Evolutionary conservation across 768 basidiomycete species (phyloP).

Genomic region (Sarcomyxa edulis): DNA sequence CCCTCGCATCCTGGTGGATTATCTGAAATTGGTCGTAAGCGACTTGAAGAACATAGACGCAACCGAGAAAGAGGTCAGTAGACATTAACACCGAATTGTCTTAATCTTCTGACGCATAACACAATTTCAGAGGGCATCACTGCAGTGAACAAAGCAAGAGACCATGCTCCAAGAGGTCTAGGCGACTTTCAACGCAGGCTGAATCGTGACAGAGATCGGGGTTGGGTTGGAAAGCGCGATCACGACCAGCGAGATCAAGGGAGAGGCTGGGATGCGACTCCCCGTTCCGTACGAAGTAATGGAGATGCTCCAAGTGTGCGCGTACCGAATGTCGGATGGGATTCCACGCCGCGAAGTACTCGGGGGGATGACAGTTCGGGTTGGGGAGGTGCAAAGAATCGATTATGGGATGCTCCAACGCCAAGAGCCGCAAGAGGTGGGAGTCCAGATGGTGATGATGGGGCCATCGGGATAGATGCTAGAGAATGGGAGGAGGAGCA

Average conservation of each 20-base stretch:
- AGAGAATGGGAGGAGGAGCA: constrained; percentile 99
- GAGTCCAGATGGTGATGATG: constrained; percentile 67
- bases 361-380: constrained; percentile 52
- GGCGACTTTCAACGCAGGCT: constrained; percentile 92
- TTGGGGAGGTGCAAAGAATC: constrained; percentile 55
- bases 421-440: constrained; percentile 62
- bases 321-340: constrained; percentile 91
- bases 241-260: constrained; percentile 21
- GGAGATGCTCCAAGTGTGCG: constrained; percentile 72
- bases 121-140: constrained; percentile 70
- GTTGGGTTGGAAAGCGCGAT: constrained; percentile 41
- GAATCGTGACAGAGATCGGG: constrained; percentile 64
- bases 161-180: constrained; percentile 68
- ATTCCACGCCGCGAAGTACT: constrained; percentile 74
- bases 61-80: constrained; percentile 57
- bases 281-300: constrained; percentile 46
- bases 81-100: neutral
- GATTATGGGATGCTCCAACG: constrained; percentile 81
- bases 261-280: constrained; percentile 53
- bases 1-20: constrained; percentile 92
- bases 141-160: constrained; percentile 48
- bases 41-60: constrained; percentile 73
- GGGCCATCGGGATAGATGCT: constrained; percentile 59
- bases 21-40: constrained; percentile 63
- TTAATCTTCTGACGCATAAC: constrained; percentile 4